phyloP scores from a whole-genome alignment of 2,329 filamentous ascomycete genomes.

The Scopulariopsis brevicaulis region DNA sequence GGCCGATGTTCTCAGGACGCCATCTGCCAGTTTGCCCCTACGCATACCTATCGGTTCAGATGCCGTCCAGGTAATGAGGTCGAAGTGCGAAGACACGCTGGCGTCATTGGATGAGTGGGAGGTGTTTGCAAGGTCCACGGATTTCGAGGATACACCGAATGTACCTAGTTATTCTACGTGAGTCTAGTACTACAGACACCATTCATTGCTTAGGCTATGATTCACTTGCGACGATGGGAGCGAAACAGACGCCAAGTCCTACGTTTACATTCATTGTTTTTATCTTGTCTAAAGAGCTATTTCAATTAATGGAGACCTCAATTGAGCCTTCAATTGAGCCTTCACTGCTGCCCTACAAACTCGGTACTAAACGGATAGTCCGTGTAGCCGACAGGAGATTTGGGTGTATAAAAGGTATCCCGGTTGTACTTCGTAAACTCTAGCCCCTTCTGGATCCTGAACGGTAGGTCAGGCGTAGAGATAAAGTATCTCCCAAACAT shows the following conservation, averaged over 20 bases:
- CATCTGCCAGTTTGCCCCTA: not conserved
- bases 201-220: too few species aligned
- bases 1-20: not conserved
- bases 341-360: too few species aligned
- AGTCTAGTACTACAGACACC: too few species aligned
- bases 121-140: not conserved
- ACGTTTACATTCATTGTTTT: too few species aligned
- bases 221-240: too few species aligned
- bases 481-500: constrained; percentile 21
- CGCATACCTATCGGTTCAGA: constrained; percentile 2
- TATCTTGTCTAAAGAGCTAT: too few species aligned
- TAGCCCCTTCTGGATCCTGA: constrained; percentile 14
- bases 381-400: constrained; percentile 11
- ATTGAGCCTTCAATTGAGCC: too few species aligned
- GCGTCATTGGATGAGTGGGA: not conserved
- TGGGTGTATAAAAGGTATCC: constrained; percentile 13
- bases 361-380: constrained; percentile 14
- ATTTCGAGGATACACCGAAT: not conserved
- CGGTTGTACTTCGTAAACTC: constrained; percentile 14
- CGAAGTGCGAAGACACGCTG: constrained; percentile 1
- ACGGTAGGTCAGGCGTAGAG: constrained; percentile 17
- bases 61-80: constrained; percentile 1
- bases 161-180: too few species aligned
- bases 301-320: too few species aligned
- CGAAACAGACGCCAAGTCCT: too few species aligned